Evolutionary conservation across 345 rosid genomes (phyloP).

Genomic region (Triadica sebifera): DNA sequence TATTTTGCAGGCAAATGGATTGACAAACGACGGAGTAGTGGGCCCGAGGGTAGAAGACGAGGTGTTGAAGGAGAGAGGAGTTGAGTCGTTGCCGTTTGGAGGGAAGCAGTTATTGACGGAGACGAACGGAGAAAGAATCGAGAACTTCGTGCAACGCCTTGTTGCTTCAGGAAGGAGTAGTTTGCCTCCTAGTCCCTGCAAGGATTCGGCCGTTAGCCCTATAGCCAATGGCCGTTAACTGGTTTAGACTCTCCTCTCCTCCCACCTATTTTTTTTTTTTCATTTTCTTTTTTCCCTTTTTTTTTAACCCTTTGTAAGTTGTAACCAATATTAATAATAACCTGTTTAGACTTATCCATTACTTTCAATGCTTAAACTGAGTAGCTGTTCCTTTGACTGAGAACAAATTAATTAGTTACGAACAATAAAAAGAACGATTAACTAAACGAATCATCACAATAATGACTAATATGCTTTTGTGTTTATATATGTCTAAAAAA

Average conservation of each 20-base stretch:
- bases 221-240: conserved; percentile 65
- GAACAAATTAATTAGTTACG: neutral
- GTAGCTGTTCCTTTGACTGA: neutral
- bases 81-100: conserved; percentile 87
- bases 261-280: too few species aligned
- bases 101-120: conserved; percentile 80
- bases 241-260: neutral
- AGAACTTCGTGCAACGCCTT: conserved; percentile 72
- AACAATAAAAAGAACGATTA: neutral
- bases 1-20: conserved; percentile 58
- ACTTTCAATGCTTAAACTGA: neutral
- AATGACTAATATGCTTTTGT: too few species aligned
- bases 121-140: conserved; percentile 78
- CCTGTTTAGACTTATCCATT: neutral
- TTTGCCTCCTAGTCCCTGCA: conserved; percentile 85
- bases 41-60: conserved; percentile 45
- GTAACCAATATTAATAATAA: conserved; percentile 6
- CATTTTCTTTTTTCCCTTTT: neutral
- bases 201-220: conserved; percentile 60
- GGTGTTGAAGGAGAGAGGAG: conserved; percentile 70
- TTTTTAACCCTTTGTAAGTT: conserved; percentile 11
- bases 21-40: conserved; percentile 40
- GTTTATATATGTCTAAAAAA: too few species aligned
- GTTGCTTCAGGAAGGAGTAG: conserved; percentile 75
- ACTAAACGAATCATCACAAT: neutral